phyloP scores from a whole-genome alignment of 1,284 basidiomycete species.

The Ustilago loliicola region DNA sequence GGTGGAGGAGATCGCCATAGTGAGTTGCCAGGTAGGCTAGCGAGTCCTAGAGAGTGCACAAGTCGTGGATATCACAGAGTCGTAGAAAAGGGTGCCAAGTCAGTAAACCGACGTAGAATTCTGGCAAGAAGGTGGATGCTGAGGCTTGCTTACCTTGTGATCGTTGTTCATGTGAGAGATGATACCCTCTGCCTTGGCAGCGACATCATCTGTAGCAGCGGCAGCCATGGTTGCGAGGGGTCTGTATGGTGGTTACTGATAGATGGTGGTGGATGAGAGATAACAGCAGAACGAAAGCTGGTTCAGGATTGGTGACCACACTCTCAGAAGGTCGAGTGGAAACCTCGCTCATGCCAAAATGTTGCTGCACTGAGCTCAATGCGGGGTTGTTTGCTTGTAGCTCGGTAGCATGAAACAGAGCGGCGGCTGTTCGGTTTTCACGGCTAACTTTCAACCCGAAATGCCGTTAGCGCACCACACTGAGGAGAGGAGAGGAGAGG shows the following conservation, averaged over 20 bases:
- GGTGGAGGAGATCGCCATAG: conserved; percentile 40
- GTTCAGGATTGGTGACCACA: conserved; percentile 1
- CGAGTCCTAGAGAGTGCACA: conserved; percentile 32
- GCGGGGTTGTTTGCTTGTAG: conserved; percentile 14
- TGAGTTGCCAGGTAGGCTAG: conserved; percentile 52
- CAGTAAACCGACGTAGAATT: not conserved
- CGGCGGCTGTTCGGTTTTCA: conserved; percentile 18
- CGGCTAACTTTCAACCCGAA: conserved; percentile 18
- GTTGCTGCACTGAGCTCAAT: conserved; percentile 1
- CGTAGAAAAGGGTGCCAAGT: not conserved
- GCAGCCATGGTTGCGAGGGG: conserved; percentile 13
- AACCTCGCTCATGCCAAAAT: conserved; percentile 6
- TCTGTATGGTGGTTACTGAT: not conserved
- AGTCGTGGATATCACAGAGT: too few relatives aligned
- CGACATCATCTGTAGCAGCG: conserved; percentile 35
- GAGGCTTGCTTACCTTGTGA: conserved; percentile 40
- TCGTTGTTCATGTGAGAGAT: conserved; percentile 57
- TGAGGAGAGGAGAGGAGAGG: too few relatives aligned
- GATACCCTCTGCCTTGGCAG: conserved; percentile 47
- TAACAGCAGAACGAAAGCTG: not conserved
- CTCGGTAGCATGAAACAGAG: conserved; percentile 3
- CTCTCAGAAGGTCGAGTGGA: conserved; percentile 1
- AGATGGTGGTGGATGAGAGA: conserved; percentile 11
- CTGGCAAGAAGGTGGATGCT: too few relatives aligned
- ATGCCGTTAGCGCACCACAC: not conserved